A percentile compares a stretch with the other conserved stretches of the same genome.
These are phyloP conservation scores for Lotmaria passim DNA, from an alignment of 208 protist species.

Conservation along the genomic window DNA sequence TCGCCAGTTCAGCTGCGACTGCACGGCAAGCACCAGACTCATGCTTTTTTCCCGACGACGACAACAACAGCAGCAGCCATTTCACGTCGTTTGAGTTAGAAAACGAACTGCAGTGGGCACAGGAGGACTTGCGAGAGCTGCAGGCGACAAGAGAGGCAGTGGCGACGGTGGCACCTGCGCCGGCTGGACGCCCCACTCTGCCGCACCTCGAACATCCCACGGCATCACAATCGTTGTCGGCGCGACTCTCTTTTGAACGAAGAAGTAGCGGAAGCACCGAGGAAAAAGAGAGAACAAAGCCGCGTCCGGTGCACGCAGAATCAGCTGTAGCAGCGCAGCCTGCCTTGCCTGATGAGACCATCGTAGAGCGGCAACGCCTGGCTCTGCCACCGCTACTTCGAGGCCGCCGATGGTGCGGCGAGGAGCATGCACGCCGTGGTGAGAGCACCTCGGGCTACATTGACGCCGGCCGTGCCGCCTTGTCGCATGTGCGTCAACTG, in stretches of 20 bases:
- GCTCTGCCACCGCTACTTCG: conserved; percentile 10
- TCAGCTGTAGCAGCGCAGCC: no score
- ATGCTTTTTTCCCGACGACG: no score
- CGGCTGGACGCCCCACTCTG: background rate
- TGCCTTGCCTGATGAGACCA: no score
- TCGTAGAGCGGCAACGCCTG: no score
- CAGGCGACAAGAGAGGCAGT: background rate
- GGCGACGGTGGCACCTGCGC: background rate
- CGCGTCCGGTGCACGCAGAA: no score
- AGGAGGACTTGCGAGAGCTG: conserved; percentile 17
- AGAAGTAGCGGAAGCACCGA: no score
- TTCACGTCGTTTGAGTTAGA: conserved; percentile 36
- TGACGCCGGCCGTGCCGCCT: background rate
- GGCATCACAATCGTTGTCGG: no score
- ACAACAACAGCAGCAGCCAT: background rate
- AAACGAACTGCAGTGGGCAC: conserved; percentile 24
- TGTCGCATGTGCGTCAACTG: background rate
- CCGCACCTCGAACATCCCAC: no score
- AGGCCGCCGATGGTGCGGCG: conserved; percentile 9
- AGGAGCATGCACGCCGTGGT: background rate
- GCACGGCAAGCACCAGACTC: no score
- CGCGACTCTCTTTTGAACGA: no score
- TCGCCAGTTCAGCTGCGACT: background rate
- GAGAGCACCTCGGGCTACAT: background rate
- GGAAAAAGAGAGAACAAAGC: no score